These are phyloP conservation scores for Puccinia triticina DNA, from an alignment of 1,284 basidiomycete species.

Conservation along the genomic window DNA sequence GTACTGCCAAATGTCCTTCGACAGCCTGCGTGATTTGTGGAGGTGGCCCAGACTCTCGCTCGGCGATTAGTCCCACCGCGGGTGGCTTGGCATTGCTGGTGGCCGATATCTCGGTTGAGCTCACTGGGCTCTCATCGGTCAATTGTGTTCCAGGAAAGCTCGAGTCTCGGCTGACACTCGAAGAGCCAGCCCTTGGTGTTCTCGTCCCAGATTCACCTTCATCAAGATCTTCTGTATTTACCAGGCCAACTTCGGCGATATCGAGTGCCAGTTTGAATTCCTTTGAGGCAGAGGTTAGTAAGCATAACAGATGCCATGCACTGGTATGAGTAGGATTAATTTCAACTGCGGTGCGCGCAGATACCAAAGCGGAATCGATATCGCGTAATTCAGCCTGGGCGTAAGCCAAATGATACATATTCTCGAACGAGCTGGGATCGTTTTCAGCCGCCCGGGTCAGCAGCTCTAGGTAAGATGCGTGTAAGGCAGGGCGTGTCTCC, in stretches of 20 bases:
- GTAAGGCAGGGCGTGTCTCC: conserved; percentile 67
- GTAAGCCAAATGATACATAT: conserved; percentile 77
- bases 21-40: background rate
- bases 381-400: conserved; percentile 74
- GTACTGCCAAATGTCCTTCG: conserved; percentile 22
- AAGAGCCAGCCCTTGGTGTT: conserved; percentile 40
- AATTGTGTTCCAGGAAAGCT: conserved; percentile 1
- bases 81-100: background rate
- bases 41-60: background rate
- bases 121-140: conserved; percentile 10
- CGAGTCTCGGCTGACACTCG: conserved; percentile 25
- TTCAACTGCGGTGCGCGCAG: conserved; percentile 73
- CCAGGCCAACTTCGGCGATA: conserved; percentile 73
- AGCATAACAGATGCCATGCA: conserved; percentile 87
- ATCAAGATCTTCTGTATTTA: conserved; percentile 64
- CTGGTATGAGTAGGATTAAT: conserved; percentile 72
- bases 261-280: conserved; percentile 79
- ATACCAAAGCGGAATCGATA: conserved; percentile 70
- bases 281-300: conserved; percentile 76
- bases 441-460: conserved; percentile 67
- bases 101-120: background rate
- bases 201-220: conserved; percentile 58
- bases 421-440: conserved; percentile 67
- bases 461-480: conserved; percentile 68
- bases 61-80: background rate